Conservation (phyloP, 202 grass and related monocot genomes). For the Eragrostis tef region DNA sequence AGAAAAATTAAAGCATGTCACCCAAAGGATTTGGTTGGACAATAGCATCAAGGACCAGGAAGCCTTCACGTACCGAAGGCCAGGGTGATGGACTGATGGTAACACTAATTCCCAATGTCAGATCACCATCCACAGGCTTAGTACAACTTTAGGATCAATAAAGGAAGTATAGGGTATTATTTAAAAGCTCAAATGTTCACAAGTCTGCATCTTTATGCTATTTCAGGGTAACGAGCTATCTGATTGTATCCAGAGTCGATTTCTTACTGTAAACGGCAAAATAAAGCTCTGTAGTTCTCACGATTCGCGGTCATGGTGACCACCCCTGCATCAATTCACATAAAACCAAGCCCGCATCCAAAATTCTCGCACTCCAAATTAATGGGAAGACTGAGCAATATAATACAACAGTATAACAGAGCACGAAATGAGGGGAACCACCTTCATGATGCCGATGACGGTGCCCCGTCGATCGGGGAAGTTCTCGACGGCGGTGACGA, state of each 20-base stretch:
- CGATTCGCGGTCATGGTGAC: background rate
- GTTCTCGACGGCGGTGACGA: slow-evolving; percentile 84
- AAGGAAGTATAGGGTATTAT: background rate
- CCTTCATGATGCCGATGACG: slow-evolving; percentile 98
- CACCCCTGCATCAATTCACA: background rate
- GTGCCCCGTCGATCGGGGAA: slow-evolving; percentile 83
- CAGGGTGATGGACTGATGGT: background rate
- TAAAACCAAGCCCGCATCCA: background rate
- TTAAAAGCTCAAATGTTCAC: background rate
- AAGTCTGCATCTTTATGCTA: background rate
- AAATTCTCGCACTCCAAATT: background rate
- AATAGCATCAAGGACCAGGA: background rate
- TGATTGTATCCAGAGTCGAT: background rate
- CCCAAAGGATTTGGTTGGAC: background rate
- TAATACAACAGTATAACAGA: background rate
- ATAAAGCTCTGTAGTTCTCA: background rate
- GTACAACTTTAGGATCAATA: background rate
- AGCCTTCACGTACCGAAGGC: background rate
- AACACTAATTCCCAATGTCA: background rate
- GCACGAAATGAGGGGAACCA: background rate
- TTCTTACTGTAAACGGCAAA: background rate
- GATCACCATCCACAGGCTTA: background rate
- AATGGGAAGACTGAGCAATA: background rate
- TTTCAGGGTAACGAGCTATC: background rate
- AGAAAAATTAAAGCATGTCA: background rate